These are phyloP conservation scores for Urochloa ruziziensis DNA, from an alignment of 176 grass and related monocot species.

Conservation along the genomic window DNA sequence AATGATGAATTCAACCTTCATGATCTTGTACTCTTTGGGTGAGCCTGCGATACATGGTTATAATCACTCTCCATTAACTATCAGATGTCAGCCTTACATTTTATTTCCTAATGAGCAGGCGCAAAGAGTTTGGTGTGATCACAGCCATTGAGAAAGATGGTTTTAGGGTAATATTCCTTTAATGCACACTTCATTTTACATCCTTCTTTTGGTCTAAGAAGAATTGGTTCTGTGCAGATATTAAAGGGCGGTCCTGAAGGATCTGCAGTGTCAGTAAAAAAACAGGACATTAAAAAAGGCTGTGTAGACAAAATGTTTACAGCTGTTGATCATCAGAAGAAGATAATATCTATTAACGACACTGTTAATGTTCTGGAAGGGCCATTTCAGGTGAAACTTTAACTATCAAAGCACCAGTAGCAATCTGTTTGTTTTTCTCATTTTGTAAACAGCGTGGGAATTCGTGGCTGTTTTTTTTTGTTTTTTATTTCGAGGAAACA, in stretches of 20 bases:
- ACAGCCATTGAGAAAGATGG: constrained; percentile 88
- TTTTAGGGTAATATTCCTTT: constrained; percentile 50
- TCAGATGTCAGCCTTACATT: constrained; percentile 17
- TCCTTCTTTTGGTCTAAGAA: constrained; percentile 29
- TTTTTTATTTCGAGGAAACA: constrained; percentile 10
- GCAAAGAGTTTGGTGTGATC: constrained; percentile 87
- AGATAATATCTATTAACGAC: constrained; percentile 81
- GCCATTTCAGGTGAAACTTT: constrained; percentile 60
- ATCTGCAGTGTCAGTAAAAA: constrained; percentile 53
- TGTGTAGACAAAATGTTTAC: constrained; percentile 96
- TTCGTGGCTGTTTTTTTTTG: neutral
- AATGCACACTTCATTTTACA: neutral
- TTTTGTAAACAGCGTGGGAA: constrained; percentile 14
- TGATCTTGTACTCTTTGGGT: constrained; percentile 96
- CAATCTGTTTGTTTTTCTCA: constrained; percentile 3
- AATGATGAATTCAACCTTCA: constrained; percentile 64
- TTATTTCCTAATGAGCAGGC: constrained; percentile 51
- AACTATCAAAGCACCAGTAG: neutral
- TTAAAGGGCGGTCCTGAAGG: constrained; percentile 81
- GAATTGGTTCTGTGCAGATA: constrained; percentile 47
- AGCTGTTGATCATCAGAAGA: constrained; percentile 72
- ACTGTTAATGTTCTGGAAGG: constrained; percentile 73
- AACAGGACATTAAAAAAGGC: constrained; percentile 71
- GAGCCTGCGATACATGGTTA: constrained; percentile 25
- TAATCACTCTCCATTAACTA: neutral